Conservation (phyloP, 805 yeast species). For the Debaryomyces prosopidis region DNA sequence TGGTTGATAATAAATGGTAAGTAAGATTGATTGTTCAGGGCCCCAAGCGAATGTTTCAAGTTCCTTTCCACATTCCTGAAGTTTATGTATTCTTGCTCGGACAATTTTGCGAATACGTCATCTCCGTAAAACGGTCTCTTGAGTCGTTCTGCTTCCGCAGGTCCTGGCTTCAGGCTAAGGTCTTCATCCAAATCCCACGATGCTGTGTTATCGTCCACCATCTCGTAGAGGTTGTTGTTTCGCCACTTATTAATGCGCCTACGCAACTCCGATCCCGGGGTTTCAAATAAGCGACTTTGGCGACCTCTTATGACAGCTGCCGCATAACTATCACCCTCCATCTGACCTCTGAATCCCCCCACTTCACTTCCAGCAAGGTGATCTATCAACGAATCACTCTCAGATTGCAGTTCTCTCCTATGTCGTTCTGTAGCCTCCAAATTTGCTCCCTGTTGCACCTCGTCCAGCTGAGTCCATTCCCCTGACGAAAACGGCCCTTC, state of each 20-base stretch:
- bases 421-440: neutral
- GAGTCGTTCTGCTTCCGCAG: neutral
- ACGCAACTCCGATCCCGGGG: constrained; percentile 5
- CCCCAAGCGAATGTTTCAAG: constrained; percentile 4
- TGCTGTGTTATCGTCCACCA: constrained; percentile 36
- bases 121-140: constrained; percentile 8
- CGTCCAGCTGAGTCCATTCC: neutral
- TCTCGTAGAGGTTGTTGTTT: constrained; percentile 11
- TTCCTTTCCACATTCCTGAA: constrained; percentile 6
- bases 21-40: constrained; percentile 1
- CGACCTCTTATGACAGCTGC: constrained; percentile 11
- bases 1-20: constrained; percentile 6
- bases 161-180: neutral
- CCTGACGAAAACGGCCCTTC: neutral
- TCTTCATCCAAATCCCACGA: constrained; percentile 37
- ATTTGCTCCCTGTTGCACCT: neutral
- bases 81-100: constrained; percentile 5
- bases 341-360: constrained; percentile 8
- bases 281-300: constrained; percentile 10
- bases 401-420: neutral
- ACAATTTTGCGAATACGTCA: constrained; percentile 4
- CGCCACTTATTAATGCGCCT: constrained; percentile 22
- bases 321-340: neutral
- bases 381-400: neutral
- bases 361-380: constrained; percentile 9